Evolutionary conservation across 2,329 filamentous ascomycete species (phyloP), one percentile per base, ranked within the genome.

Genomic region (Penicillium freii): DNA sequence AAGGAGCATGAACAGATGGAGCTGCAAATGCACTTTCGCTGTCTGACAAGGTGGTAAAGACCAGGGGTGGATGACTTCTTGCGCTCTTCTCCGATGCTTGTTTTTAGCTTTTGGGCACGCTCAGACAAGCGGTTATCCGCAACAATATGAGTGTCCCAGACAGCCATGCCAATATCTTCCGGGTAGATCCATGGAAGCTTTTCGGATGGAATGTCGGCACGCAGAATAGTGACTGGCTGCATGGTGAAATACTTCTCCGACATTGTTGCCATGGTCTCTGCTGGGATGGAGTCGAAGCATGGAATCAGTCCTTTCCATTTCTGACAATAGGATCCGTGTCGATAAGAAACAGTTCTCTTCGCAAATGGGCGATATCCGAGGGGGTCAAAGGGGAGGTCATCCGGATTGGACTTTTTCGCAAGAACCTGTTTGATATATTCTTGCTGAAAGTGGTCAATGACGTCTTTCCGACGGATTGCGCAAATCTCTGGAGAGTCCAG

Each of bases 11-110:
- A 59, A 51, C 75, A 77, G 46, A 62, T 50, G 1, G 65, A 61
- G 15, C 62, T 57, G 58, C 75, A 77, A 43, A 76, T 69, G 53
- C 75, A 77, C 36, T 72, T 75, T 40, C 62, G 62, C 44, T 72
- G 65, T 13, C 67, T 70, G 13, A 67, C 64, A 44, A 72, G 66
- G 19, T 64, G 50, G 33, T 71, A 59, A 19, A 74, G 59, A 15
- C 59, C 53, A 4, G 60, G 60, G 19, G 60, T 58, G 19, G 64
- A 58, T 23, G 71, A 61, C 10, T 66, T 63, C 15, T 67, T 69
- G 10, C 74, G 71, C 27, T 69, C 54, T 7, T 77, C 70, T 17
- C 75, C 75, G 31, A 77, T 58, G 13, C 61, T 59, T 51, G 65
- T 71, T n/a, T 72, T 67, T 45, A 75, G 68, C 9, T 75, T 62